phyloP scores from a whole-genome alignment of 768 basidiomycete species.

The Mycena chlorophos region DNA sequence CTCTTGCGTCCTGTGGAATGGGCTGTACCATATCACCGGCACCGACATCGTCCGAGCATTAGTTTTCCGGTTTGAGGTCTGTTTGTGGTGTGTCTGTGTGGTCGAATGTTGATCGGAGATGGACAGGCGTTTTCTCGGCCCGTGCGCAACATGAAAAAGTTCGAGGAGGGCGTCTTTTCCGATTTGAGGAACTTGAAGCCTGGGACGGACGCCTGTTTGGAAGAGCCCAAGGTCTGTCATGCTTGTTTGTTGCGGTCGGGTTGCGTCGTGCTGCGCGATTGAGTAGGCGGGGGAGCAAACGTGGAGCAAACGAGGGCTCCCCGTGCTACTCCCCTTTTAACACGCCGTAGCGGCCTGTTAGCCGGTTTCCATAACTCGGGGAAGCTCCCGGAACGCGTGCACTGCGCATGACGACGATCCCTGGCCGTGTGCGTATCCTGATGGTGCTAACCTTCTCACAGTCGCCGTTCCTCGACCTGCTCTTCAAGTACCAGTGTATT shows the following conservation, averaged over 20 bases:
- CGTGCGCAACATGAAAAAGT: conserved; percentile 92
- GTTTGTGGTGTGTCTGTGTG: conserved; percentile 41
- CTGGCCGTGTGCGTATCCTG: too few relatives aligned
- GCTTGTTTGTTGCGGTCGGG: conserved; percentile 5
- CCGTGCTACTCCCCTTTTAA: too few relatives aligned
- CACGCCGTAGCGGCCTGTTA: too few relatives aligned
- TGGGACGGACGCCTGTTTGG: conserved; percentile 86
- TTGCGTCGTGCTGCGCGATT: too few relatives aligned
- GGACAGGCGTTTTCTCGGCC: conserved; percentile 79
- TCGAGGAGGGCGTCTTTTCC: conserved; percentile 94
- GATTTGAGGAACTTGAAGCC: conserved; percentile 94
- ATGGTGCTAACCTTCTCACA: conserved; percentile 55
- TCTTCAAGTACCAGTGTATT: conserved; percentile 97
- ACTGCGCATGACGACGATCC: too few relatives aligned
- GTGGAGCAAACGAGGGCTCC: too few relatives aligned
- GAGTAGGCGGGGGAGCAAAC: too few relatives aligned
- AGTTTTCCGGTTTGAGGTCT: conserved; percentile 88
- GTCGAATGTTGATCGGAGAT: conserved; percentile 12
- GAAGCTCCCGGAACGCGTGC: too few relatives aligned
- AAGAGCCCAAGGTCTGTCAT: conserved; percentile 83
- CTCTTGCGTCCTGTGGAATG: conserved; percentile 89
- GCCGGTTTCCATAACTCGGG: conserved; percentile 42
- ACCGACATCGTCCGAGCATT: conserved; percentile 95
- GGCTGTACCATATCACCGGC: conserved; percentile 91
- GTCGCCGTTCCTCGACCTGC: conserved; percentile 89